phyloP scores from a whole-genome alignment of 2,329 filamentous ascomycete species.

The Aureobasidium sp. region DNA sequence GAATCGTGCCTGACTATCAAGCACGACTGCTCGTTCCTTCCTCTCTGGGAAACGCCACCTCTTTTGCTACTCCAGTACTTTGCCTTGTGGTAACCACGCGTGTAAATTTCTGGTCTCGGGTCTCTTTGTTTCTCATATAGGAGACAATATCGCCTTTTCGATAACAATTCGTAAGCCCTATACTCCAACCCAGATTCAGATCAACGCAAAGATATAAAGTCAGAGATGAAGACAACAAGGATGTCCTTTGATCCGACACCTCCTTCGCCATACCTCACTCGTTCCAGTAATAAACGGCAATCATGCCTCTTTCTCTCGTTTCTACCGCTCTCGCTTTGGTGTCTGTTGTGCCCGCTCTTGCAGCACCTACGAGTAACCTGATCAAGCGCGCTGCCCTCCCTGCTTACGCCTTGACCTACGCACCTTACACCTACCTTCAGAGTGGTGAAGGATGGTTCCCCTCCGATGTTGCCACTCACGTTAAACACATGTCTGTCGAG shows the following conservation, averaged over 20 bases:
- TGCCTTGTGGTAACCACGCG: neutral
- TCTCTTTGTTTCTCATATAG: neutral
- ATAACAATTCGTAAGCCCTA: neutral
- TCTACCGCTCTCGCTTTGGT: neutral
- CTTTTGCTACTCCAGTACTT: neutral
- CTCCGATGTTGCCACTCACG: slow-evolving; percentile 8
- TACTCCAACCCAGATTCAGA: neutral
- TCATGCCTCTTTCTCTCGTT: neutral
- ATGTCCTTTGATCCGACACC: neutral
- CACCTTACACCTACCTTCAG: slow-evolving; percentile 5
- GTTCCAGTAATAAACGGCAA: neutral
- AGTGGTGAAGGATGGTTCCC: slow-evolving; percentile 9
- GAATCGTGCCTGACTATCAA: neutral
- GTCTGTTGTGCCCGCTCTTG: neutral
- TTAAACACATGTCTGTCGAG: slow-evolving; percentile 10
- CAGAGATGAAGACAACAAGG: neutral
- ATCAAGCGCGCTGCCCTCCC: slow-evolving; percentile 8
- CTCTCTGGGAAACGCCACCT: neutral
- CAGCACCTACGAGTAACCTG: neutral
- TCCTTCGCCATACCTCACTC: neutral
- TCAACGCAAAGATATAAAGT: neutral
- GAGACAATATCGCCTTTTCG: neutral
- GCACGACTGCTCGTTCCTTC: neutral
- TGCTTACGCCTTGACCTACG: slow-evolving; percentile 10
- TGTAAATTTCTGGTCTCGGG: neutral